A percentile compares a stretch with the other conserved stretches of the same genome.
Evolutionary conservation across 2,329 filamentous ascomycete species (phyloP).

Genomic region (Raffaelea ambrosiae): DNA sequence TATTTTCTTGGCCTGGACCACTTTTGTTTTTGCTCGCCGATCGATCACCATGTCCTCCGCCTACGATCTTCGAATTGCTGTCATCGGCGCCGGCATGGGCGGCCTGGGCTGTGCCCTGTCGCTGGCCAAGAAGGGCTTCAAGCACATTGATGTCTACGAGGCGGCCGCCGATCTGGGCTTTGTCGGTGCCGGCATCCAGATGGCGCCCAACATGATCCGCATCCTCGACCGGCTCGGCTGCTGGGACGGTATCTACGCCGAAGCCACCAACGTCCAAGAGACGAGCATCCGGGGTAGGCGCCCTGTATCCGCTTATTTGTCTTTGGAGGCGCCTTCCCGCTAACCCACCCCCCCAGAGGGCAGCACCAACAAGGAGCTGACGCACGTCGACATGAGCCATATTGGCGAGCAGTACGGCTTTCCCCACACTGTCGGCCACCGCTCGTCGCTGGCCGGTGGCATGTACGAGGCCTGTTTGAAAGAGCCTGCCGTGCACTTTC

Average conservation of each 20-base stretch:
- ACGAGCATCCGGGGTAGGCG: slow-evolving; percentile 61
- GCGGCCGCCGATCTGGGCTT: slow-evolving; percentile 66
- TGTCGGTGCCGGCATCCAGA: slow-evolving; percentile 76
- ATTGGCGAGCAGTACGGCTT: slow-evolving; percentile 62
- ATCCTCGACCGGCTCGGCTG: slow-evolving; percentile 66
- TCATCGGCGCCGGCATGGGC: slow-evolving; percentile 56
- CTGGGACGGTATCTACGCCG: slow-evolving; percentile 61
- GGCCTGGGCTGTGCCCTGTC: slow-evolving; percentile 64
- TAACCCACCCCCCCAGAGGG: slow-evolving; percentile 39
- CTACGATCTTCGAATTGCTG: slow-evolving; percentile 21
- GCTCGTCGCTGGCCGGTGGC: slow-evolving; percentile 59
- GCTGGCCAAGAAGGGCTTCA: slow-evolving; percentile 69
- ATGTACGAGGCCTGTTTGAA: slow-evolving; percentile 63
- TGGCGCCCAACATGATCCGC: slow-evolving; percentile 73
- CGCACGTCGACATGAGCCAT: slow-evolving; percentile 60
- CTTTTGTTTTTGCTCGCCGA: too few species aligned
- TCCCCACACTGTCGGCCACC: slow-evolving; percentile 73
- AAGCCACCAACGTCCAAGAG: slow-evolving; percentile 61
- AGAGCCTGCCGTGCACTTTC: slow-evolving; percentile 56
- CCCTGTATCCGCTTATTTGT: not conserved
- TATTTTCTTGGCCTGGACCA: too few species aligned
- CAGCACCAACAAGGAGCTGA: slow-evolving; percentile 58
- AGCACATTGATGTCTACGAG: slow-evolving; percentile 65
- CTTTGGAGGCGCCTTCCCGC: not conserved
- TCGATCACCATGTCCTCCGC: slow-evolving; percentile 17